These are phyloP conservation scores for Fusarium buxicola DNA, from an alignment of 2,329 filamentous ascomycete genomes.

Conservation along the genomic window DNA sequence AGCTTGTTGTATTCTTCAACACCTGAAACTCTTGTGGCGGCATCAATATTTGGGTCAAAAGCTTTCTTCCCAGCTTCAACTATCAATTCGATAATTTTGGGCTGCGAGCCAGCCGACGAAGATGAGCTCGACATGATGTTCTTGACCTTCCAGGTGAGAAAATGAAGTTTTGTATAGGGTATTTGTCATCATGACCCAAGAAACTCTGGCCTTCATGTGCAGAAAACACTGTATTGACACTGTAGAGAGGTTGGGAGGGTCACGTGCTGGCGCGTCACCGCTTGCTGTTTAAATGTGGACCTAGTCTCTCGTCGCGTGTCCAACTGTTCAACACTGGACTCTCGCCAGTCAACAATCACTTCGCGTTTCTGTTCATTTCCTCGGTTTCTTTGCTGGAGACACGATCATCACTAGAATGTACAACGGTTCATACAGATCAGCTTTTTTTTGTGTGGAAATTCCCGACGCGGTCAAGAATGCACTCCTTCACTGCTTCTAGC, in stretches of 20 bases:
- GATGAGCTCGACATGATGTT: slow-evolving; percentile 46
- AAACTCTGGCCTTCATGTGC: slow-evolving; percentile 41
- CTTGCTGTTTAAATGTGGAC: slow-evolving; percentile 13
- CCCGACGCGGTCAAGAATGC: slow-evolving; percentile 44
- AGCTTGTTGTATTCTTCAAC: slow-evolving; percentile 58
- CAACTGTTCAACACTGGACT: slow-evolving; percentile 7
- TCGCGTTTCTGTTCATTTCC: slow-evolving; percentile 30
- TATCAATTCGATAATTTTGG: slow-evolving; percentile 51
- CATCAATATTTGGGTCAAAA: slow-evolving; percentile 58
- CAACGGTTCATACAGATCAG: slow-evolving; percentile 33
- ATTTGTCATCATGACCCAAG: slow-evolving; percentile 34
- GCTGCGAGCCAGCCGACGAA: slow-evolving; percentile 29
- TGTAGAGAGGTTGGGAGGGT: slow-evolving; percentile 22
- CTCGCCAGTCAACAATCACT: slow-evolving; percentile 33
- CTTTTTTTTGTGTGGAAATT: slow-evolving; percentile 13
- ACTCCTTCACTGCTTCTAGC: slow-evolving; percentile 58
- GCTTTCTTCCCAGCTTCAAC: slow-evolving; percentile 60
- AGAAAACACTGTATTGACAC: slow-evolving; percentile 30
- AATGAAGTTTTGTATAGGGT: slow-evolving; percentile 34
- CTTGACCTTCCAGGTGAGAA: slow-evolving; percentile 7
- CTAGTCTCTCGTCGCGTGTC: slow-evolving; percentile 23
- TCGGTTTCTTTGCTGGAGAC: slow-evolving; percentile 36
- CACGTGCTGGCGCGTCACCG: slow-evolving; percentile 45
- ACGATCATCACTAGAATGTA: slow-evolving; percentile 9
- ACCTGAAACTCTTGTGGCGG: slow-evolving; percentile 50